Evolutionary conservation across 2,329 filamentous ascomycete species (phyloP).

Genomic region (Onygenales sp.): DNA sequence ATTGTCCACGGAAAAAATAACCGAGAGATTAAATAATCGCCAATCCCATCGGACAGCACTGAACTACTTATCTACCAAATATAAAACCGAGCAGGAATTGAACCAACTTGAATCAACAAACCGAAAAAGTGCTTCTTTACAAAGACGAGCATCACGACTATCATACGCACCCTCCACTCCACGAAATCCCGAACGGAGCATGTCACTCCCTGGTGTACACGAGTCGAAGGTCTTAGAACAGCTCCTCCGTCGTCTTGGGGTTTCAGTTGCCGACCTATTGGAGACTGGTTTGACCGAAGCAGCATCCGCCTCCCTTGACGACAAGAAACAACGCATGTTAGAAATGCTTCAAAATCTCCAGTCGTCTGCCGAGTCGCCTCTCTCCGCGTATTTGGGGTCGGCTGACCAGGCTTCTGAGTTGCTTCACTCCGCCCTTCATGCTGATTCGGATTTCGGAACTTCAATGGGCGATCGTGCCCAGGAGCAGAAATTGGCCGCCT

Average conservation of each 20-base stretch:
- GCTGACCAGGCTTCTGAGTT: constrained; percentile 25
- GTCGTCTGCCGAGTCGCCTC: constrained; percentile 21
- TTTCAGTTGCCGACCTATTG: constrained; percentile 20
- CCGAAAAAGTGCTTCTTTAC: constrained; percentile 9
- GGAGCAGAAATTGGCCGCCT: constrained; percentile 16
- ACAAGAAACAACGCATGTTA: constrained; percentile 21
- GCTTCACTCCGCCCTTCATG: constrained; percentile 21
- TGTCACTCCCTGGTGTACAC: constrained; percentile 6
- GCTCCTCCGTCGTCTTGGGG: constrained; percentile 26
- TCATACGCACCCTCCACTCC: constrained; percentile 11
- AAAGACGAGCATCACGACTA: constrained; percentile 18
- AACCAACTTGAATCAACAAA: constrained; percentile 10
- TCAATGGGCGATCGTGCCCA: constrained; percentile 21
- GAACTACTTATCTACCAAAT: constrained; percentile 21
- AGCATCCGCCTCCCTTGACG: constrained; percentile 16
- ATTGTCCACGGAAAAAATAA: constrained; percentile 20
- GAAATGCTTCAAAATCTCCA: constrained; percentile 20
- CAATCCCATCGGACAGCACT: constrained; percentile 27
- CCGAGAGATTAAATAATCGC: constrained; percentile 19
- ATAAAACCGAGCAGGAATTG: constrained; percentile 21
- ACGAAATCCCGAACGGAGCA: constrained; percentile 6
- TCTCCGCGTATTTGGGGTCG: constrained; percentile 19
- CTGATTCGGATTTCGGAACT: constrained; percentile 19
- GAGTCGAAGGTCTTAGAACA: constrained; percentile 20
- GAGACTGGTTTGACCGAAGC: constrained; percentile 13